Evolutionary conservation across 139 green algal species (phyloP).

Genomic region (Eudorina sp.): DNA sequence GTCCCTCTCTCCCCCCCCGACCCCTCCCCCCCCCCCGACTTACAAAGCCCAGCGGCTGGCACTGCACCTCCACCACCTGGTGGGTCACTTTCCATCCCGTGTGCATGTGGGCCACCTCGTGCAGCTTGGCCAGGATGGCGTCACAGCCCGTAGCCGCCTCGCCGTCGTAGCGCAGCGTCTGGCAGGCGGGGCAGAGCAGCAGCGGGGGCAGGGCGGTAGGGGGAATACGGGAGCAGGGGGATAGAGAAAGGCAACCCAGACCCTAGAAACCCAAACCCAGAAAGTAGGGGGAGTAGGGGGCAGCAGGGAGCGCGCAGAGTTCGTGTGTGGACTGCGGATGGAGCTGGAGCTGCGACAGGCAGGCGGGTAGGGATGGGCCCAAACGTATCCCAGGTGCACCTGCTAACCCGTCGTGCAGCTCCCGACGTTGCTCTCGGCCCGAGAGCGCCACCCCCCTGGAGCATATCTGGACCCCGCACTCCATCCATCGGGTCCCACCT

Average conservation of each 20-base stretch:
- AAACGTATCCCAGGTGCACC: too few species aligned
- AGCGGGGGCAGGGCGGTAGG: background rate
- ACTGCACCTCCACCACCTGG: slow-evolving; percentile 63
- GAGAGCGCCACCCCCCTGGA: too few species aligned
- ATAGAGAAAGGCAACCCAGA: background rate
- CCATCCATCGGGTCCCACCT: too few species aligned
- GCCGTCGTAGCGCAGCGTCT: slow-evolving; percentile 71
- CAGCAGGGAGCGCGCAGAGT: too few species aligned
- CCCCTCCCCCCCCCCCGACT: background rate
- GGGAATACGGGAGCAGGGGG: background rate
- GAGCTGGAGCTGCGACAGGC: too few species aligned
- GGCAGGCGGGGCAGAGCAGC: background rate
- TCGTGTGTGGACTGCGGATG: too few species aligned
- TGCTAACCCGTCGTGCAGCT: too few species aligned
- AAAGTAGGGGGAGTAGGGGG: background rate
- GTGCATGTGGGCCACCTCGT: slow-evolving; percentile 52
- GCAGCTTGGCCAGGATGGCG: slow-evolving; percentile 68
- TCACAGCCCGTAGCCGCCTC: slow-evolving; percentile 49
- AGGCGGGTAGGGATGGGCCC: too few species aligned
- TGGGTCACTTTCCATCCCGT: slow-evolving; percentile 55
- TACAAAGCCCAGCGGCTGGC: slow-evolving; percentile 64
- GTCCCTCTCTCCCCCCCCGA: background rate
- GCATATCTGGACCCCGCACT: too few species aligned
- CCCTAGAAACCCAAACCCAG: background rate
- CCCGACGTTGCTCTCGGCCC: too few species aligned